Conservation (phyloP, 495 filamentous ascomycete species). For the Chaetomidium leptoderma region DNA sequence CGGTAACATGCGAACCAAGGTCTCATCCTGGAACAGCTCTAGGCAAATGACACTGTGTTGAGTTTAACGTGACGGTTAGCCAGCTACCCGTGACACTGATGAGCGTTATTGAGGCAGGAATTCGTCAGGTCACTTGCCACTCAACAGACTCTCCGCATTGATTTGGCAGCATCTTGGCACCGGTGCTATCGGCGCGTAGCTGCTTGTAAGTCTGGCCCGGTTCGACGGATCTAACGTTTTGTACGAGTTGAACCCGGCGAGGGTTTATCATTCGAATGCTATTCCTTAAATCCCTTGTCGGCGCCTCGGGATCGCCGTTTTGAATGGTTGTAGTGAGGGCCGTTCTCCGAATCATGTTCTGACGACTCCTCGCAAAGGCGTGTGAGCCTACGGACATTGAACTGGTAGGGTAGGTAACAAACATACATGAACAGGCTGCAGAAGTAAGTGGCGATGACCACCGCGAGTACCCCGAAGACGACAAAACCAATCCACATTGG, state of each 20-base stretch:
- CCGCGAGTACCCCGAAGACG: neutral
- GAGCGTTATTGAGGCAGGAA: neutral
- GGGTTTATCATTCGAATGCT: too few relatives aligned
- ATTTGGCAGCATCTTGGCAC: neutral
- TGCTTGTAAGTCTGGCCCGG: neutral
- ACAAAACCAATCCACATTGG: neutral
- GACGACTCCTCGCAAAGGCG: neutral
- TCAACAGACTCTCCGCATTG: neutral
- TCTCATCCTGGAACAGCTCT: constrained; percentile 4
- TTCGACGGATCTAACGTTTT: neutral
- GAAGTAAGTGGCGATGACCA: neutral
- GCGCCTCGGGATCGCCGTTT: neutral
- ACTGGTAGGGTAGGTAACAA: neutral
- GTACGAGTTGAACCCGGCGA: too few relatives aligned
- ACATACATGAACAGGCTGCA: neutral
- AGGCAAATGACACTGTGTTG: constrained; percentile 16
- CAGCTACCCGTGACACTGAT: neutral
- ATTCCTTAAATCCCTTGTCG: neutral
- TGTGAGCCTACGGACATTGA: neutral
- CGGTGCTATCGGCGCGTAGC: neutral
- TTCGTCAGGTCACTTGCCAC: constrained; percentile 6
- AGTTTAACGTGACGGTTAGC: neutral
- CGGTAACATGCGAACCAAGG: constrained; percentile 8
- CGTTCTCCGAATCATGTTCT: neutral
- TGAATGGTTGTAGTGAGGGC: neutral